Base-by-base conservation (phyloP, 139 green algal genomes). In the Tetratostichococcus sp. region DNA sequence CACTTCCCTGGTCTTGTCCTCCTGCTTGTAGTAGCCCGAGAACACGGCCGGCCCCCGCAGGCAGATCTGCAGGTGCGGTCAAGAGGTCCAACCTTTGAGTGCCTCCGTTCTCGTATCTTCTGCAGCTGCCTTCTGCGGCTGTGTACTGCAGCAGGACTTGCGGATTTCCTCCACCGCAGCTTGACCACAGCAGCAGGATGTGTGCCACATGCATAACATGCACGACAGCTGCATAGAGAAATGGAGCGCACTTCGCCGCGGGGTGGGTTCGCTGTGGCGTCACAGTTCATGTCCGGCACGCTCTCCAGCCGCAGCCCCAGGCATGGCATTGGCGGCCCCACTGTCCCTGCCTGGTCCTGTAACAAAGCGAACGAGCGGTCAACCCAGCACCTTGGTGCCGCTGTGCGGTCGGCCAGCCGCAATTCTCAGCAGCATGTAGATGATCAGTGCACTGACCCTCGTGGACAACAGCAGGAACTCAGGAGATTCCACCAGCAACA, bases 21-120 rank as follows among this genome's bases (percentile, higher is more conserved):
- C 43, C 23, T 86, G 65, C 89, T 98, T 98, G 89, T 97, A 97
- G 89, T 99, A 99, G 50, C 93, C 95, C 0, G 35, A 83, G 85
- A 98, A 99, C 21, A 94, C 67, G 31, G 83, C 73, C n/a, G 87
- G 77, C 22, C 92, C 92, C 1, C 84, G 78, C 43, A 99, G 83
- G 50, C 91, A 84, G 43, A 98, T 77, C 81, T 93, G 85, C 50
- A 62, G 50, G 43, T 35, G 50, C 39, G 14, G 16, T 67, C 14
- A 21, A 35, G 26, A 26, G 50, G 50, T 25, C 11, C 50, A 21
- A 66, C n/a, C 30, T 59, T 43, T 21, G 39, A 21, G 11, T 50
- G 39, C 19, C 11, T 17, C 50, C 26, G 50, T n/a, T 62, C 39
- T 21, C 6, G n/a, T n/a, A n/a, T n/a, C n/a, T n/a, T n/a, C n/a